These are phyloP conservation scores for Boeremia lycopersici DNA, from an alignment of 2,329 filamentous ascomycete genomes.

Conservation along the genomic window DNA sequence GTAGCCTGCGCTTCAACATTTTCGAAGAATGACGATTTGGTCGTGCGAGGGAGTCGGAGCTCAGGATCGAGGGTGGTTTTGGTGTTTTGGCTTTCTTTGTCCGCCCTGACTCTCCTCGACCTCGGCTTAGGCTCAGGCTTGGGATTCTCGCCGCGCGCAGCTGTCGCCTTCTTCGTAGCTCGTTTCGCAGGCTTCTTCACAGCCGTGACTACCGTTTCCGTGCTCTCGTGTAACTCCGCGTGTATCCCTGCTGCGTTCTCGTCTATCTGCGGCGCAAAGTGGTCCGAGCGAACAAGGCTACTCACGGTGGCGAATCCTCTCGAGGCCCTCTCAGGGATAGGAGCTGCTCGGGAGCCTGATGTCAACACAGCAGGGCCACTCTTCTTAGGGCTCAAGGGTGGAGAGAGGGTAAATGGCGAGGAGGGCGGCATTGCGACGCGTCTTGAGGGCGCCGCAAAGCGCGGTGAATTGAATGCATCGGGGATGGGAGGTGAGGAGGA, in stretches of 20 bases:
- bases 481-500: constrained; percentile 42
- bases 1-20: constrained; percentile 4
- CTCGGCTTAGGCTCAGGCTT: constrained; percentile 34
- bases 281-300: constrained; percentile 39
- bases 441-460: constrained; percentile 23
- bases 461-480: constrained; percentile 23
- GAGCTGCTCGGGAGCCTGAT: constrained; percentile 32
- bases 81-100: constrained; percentile 18
- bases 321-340: constrained; percentile 30
- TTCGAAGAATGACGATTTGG: constrained; percentile 31
- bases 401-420: constrained; percentile 33
- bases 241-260: constrained; percentile 14
- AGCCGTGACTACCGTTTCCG: not conserved
- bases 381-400: constrained; percentile 23
- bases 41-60: constrained; percentile 21
- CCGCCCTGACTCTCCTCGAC: constrained; percentile 32
- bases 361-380: constrained; percentile 32
- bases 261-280: constrained; percentile 29
- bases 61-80: constrained; percentile 20
- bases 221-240: not conserved
- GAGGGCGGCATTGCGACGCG: constrained; percentile 38
- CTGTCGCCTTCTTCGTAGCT: constrained; percentile 16
- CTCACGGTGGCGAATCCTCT: constrained; percentile 45
- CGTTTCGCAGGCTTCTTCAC: constrained; percentile 28
- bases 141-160: constrained; percentile 21